Percentiles rank a stretch among this genome's conserved stretches.
Conservation (phyloP, 140 eudicot species). For the Oenanthe javanica region DNA sequence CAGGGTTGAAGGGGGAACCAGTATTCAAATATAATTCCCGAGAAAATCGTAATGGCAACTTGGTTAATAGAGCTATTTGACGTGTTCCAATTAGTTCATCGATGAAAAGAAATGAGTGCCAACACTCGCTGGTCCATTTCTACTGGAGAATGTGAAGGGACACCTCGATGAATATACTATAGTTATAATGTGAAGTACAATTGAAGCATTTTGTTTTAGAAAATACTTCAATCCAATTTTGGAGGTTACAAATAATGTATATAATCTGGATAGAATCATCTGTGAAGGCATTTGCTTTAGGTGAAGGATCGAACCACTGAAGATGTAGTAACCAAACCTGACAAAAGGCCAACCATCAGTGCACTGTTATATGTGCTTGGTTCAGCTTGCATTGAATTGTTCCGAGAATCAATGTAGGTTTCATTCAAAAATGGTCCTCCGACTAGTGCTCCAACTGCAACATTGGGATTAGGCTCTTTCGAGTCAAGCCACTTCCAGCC, state of each 20-base stretch:
- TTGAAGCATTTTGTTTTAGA: neutral
- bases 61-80: neutral
- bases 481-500: constrained; percentile 81
- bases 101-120: neutral
- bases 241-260: neutral
- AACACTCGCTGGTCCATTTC: neutral
- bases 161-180: neutral
- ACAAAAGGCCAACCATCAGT: constrained; percentile 64
- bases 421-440: constrained; percentile 92
- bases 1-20: no score
- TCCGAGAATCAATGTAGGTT: constrained; percentile 60
- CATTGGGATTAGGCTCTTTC: constrained; percentile 63
- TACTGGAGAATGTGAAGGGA: constrained; percentile 11
- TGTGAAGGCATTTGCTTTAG: constrained; percentile 13
- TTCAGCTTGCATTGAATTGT: constrained; percentile 85
- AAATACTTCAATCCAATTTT: neutral
- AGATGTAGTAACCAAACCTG: constrained; percentile 83
- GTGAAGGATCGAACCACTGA: constrained; percentile 73
- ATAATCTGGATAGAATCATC: neutral
- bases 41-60: neutral
- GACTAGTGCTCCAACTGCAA: constrained; percentile 80
- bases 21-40: neutral
- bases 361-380: constrained; percentile 92
- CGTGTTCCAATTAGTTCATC: neutral
- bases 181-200: neutral